A percentile compares a stretch with the other conserved stretches of the same genome.
Conservation (phyloP, 2,329 filamentous ascomycete genomes). For the Pyricularia grisea region DNA sequence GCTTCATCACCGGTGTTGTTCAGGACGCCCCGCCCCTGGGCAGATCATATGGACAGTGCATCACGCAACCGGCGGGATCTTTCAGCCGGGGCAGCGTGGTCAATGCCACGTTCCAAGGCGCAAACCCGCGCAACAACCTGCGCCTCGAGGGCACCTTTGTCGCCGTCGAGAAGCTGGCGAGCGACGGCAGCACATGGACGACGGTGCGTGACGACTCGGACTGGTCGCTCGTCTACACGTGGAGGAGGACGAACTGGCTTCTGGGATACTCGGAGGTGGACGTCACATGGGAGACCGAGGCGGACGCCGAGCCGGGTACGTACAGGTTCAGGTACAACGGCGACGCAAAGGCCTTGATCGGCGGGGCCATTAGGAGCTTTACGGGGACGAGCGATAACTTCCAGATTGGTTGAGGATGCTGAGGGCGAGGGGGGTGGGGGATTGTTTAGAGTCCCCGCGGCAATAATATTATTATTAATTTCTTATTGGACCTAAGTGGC, state of each 20-base stretch:
- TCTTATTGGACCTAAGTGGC: not conserved
- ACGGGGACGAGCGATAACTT: constrained; percentile 19
- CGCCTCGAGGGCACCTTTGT: constrained; percentile 69
- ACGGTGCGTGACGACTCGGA: constrained; percentile 66
- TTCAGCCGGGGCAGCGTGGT: constrained; percentile 52
- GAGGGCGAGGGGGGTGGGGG: not conserved
- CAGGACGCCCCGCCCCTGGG: constrained; percentile 59
- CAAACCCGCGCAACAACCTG: constrained; percentile 82
- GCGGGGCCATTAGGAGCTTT: constrained; percentile 53
- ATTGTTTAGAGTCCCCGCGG: too few relatives aligned
- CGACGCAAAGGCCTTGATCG: constrained; percentile 59
- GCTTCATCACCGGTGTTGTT: constrained; percentile 73
- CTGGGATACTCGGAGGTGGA: constrained; percentile 67
- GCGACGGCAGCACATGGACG: constrained; percentile 42
- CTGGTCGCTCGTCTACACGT: constrained; percentile 74
- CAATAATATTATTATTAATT: not conserved
- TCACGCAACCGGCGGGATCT: constrained; percentile 36
- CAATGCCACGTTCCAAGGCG: constrained; percentile 65
- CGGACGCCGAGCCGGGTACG: constrained; percentile 44
- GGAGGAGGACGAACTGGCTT: constrained; percentile 62
- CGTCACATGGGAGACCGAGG: constrained; percentile 69
- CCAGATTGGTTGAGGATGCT: constrained; percentile 8
- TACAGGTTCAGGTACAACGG: constrained; percentile 79
- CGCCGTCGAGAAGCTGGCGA: constrained; percentile 55
- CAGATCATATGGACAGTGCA: constrained; percentile 57